Percentiles rank a stretch among this genome's conserved stretches.
phyloP scores from a whole-genome alignment of 495 filamentous ascomycete species.

The Margaritispora aquatica region DNA sequence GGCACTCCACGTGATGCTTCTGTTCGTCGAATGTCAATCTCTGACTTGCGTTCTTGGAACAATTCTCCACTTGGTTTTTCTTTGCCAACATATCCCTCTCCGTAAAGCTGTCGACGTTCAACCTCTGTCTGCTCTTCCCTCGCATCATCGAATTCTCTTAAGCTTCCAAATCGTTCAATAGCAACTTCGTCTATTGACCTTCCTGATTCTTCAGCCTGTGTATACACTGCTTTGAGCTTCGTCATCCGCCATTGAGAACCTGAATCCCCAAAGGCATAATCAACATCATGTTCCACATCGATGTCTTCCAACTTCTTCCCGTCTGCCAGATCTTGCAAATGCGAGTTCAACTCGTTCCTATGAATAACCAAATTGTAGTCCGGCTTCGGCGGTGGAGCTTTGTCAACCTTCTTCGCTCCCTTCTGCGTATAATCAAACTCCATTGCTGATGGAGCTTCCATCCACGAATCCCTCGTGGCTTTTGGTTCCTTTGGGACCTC shows the following conservation, averaged over 20 bases:
- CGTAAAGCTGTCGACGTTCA: conserved; percentile 78
- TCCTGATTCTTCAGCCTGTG: conserved; percentile 67
- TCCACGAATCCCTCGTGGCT: conserved; percentile 77
- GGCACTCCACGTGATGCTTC: conserved; percentile 33
- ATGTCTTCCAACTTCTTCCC: conserved; percentile 43
- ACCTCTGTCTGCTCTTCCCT: conserved; percentile 92
- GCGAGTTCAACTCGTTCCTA: conserved; percentile 70
- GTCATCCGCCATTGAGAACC: conserved; percentile 95
- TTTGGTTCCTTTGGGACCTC: conserved; percentile 28
- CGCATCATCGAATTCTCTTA: conserved; percentile 86
- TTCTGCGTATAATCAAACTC: conserved; percentile 83
- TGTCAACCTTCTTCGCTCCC: conserved; percentile 43
- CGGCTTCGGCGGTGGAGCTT: conserved; percentile 45
- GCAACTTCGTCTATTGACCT: conserved; percentile 73
- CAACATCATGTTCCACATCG: conserved; percentile 55
- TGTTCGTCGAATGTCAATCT: conserved; percentile 37
- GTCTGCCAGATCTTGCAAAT: conserved; percentile 56
- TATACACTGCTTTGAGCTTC: conserved; percentile 81
- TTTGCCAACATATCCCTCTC: conserved; percentile 78
- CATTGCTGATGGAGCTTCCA: conserved; percentile 76
- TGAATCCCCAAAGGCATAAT: conserved; percentile 83
- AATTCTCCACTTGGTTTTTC: conserved; percentile 85
- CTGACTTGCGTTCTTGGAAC: conserved; percentile 59
- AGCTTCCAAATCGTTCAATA: conserved; percentile 68
- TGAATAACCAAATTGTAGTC: conserved; percentile 75